Evolutionary conservation across 192 early-diverging fungal species (phyloP).

Genomic region (Backusella mclennaniae): DNA sequence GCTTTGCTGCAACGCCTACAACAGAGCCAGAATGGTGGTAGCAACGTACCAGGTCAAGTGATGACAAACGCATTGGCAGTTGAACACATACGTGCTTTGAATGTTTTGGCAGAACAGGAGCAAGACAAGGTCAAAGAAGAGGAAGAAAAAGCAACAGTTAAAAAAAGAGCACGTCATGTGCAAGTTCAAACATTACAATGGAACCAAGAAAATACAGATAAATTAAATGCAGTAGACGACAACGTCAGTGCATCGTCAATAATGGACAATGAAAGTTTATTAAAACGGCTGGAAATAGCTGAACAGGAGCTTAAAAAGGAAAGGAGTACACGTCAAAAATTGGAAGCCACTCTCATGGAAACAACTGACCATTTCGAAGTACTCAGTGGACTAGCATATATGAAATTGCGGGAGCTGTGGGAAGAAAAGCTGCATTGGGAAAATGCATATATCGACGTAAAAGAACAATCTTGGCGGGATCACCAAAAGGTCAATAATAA

Average conservation of each 20-base stretch:
- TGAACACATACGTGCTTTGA: conserved; percentile 26
- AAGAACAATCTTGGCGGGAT: conserved; percentile 8
- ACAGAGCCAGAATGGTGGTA: not conserved
- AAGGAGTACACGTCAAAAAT: conserved; percentile 14
- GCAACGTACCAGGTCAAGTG: conserved; percentile 14
- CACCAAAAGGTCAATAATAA: not conserved
- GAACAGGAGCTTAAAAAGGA: conserved; percentile 18
- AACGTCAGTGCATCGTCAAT: not conserved
- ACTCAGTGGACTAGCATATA: conserved; percentile 46
- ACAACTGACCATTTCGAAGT: conserved; percentile 47
- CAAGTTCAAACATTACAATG: conserved; percentile 30
- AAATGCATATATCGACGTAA: conserved; percentile 23
- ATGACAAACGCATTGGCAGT: conserved; percentile 5
- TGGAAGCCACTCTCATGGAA: conserved; percentile 45
- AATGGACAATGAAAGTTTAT: not conserved
- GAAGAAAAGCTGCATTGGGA: conserved; percentile 38
- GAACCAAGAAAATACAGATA: not conserved
- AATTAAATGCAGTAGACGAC: not conserved
- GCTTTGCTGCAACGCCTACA: conserved; percentile 10
- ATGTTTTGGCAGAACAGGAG: conserved; percentile 5
- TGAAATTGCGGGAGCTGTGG: conserved; percentile 49
- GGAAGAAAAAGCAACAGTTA: not conserved
- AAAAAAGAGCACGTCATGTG: conserved; percentile 28
- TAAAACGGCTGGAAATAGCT: not conserved
- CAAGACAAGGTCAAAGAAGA: not conserved